Evolutionary conservation across 768 basidiomycete genomes (phyloP).

Genomic region (Podaxis sp.): DNA sequence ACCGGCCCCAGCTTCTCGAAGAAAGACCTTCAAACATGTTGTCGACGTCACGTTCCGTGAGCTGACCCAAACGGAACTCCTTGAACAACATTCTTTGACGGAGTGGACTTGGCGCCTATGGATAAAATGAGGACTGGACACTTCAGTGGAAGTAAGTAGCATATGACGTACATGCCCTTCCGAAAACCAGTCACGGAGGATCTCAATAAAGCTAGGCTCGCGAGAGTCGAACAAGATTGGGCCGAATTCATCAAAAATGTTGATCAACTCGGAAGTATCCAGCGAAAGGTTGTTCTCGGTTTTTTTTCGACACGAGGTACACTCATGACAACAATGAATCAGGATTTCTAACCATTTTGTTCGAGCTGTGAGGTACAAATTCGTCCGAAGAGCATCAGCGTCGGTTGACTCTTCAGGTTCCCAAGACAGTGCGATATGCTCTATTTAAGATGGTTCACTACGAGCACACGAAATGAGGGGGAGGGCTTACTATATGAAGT

Average conservation of each 20-base stretch:
- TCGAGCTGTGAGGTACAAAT: not conserved
- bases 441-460: not conserved
- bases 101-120: not conserved
- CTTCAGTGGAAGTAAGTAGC: not conserved
- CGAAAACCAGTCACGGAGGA: not conserved
- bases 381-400: not conserved
- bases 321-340: not conserved
- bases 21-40: not conserved
- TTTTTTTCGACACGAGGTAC: not conserved
- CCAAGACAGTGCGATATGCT: not conserved
- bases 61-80: not conserved
- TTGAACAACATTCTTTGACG: not conserved
- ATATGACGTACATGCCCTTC: not conserved
- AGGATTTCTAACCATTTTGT: not conserved
- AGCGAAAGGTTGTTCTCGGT: not conserved
- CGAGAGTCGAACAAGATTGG: not conserved
- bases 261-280: not conserved
- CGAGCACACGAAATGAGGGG: not conserved
- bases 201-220: too few relatives aligned
- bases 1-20: not conserved
- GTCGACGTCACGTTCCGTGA: not conserved
- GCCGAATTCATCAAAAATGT: not conserved
- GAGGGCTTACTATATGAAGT: not conserved
- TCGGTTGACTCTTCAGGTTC: not conserved
- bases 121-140: not conserved